Evolutionary conservation across 2,329 filamentous ascomycete genomes (phyloP).

Genomic region (Fusarium sp.): DNA sequence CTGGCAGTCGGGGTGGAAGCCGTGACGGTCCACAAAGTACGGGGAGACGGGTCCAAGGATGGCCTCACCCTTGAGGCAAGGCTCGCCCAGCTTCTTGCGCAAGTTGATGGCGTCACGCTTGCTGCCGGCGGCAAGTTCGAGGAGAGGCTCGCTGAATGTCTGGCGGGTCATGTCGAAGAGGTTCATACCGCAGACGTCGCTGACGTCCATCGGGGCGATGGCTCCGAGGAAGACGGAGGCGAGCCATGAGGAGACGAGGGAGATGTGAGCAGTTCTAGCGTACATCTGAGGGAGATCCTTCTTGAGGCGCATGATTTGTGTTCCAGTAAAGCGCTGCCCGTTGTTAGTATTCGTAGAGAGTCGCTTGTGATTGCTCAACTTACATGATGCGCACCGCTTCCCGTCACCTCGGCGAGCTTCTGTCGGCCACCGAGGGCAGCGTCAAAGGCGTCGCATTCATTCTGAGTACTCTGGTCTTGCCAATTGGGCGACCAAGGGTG

Average conservation of each 20-base stretch:
- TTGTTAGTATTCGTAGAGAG: slow-evolving; percentile 21
- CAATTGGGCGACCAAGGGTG: slow-evolving; percentile 94
- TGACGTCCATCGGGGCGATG: slow-evolving; percentile 91
- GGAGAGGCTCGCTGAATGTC: slow-evolving; percentile 78
- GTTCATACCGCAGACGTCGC: slow-evolving; percentile 97
- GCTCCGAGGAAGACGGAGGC: slow-evolving; percentile 89
- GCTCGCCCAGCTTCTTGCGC: slow-evolving; percentile 81
- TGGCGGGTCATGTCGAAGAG: slow-evolving; percentile 88
- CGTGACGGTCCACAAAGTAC: slow-evolving; percentile 85
- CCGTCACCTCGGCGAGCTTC: slow-evolving; percentile 81
- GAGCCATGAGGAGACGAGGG: slow-evolving; percentile 94
- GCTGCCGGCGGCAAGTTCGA: slow-evolving; percentile 79
- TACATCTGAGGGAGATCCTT: slow-evolving; percentile 86
- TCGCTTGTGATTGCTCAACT: slow-evolving; percentile 46
- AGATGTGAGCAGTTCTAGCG: slow-evolving; percentile 83
- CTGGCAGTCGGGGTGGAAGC: slow-evolving; percentile 79
- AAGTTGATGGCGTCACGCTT: slow-evolving; percentile 72
- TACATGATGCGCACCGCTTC: slow-evolving; percentile 95
- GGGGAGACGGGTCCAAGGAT: slow-evolving; percentile 79
- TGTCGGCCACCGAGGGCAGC: slow-evolving; percentile 73
- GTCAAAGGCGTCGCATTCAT: slow-evolving; percentile 92
- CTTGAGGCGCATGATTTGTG: slow-evolving; percentile 91
- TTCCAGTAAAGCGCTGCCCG: slow-evolving; percentile 89
- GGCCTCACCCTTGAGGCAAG: slow-evolving; percentile 83
- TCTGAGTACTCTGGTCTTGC: slow-evolving; percentile 96